Evolutionary conservation across 2,329 filamentous ascomycete genomes (phyloP), one percentile per base, ranked within the genome.

Genomic region (Albifimbria verrucaria): DNA sequence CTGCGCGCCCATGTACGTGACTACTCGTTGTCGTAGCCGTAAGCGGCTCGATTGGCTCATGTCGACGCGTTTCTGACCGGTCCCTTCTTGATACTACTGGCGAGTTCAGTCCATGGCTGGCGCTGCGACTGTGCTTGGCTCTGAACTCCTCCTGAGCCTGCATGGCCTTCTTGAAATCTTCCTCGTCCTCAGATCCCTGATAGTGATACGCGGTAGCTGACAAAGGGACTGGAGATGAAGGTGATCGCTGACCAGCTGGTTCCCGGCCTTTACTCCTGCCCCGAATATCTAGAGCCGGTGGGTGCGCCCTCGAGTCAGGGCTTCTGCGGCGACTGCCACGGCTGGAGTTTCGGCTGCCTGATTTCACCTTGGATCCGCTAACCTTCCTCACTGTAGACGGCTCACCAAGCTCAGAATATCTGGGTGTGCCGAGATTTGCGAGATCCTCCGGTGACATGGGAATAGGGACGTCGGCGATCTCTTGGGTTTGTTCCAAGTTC

Each of bases 401-500:
- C 20, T 80, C 78, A 18, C 60, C 66, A 2, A 59, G 57, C 2
- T 67, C 64, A 7, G 49, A 65, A 57, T 63, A 62, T 24, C 64
- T 72, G 1, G 77, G 75, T 1, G 75, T 81, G 57, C 79, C 81
- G 48, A 88, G 70, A 60, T 82, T 86, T 64, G 85, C 83, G 55
- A 90, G 68, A 62, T 97, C 92, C 62, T 96, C 90, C 0, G 92
- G 92, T 3, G 92, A 96, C 92, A 97, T 97, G 3, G 92, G 91
- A 2, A 96, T 81, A 0, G 93, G 93, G 93, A 97, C 2, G 91
- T 95, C 1, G 93, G 93, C 1, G 93, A 97, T 21, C 89, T 81
- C 71, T 96, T 96, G 18, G 88, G 83, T 64, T 85, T 88, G 57
- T 88, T 72, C 53, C 78, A 91, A 58, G 86, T 87, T 21, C 87